These are phyloP conservation scores for Coriaria nepalensis DNA, from an alignment of 306 rosid species.

Conservation along the genomic window DNA sequence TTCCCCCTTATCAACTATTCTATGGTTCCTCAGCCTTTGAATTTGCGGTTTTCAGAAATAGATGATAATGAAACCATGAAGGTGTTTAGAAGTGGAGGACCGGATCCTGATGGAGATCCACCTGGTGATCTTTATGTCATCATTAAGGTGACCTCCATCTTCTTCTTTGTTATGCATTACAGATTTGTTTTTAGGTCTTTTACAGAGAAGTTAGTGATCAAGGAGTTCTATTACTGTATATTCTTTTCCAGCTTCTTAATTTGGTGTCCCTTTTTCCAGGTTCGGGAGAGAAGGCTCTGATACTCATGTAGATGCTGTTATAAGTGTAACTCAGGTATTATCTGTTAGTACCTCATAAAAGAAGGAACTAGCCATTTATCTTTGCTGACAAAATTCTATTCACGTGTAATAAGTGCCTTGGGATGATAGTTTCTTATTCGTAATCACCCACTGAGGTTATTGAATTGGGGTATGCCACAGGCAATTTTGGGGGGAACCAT, in stretches of 20 bases:
- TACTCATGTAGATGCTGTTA: constrained; percentile 74
- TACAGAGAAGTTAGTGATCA: too few species aligned
- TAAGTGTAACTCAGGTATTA: constrained; percentile 75
- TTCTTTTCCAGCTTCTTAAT: too few species aligned
- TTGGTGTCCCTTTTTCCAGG: too few species aligned
- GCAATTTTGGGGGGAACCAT: constrained; percentile 87
- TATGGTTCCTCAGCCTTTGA: background rate
- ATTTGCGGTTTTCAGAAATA: constrained; percentile 37
- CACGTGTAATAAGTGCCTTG: too few species aligned
- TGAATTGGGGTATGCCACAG: constrained; percentile 17
- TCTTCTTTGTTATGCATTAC: too few species aligned
- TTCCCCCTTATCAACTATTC: too few species aligned
- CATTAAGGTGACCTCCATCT: constrained; percentile 27
- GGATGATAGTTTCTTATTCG: background rate
- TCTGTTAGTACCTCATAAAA: background rate
- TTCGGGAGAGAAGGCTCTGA: constrained; percentile 54
- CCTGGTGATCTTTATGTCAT: constrained; percentile 65
- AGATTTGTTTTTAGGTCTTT: too few species aligned
- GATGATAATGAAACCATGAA: constrained; percentile 41
- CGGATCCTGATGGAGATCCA: constrained; percentile 60
- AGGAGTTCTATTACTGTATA: too few species aligned
- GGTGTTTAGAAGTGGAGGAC: constrained; percentile 50
- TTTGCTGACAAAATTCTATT: too few species aligned
- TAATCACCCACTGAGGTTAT: background rate
- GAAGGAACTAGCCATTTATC: too few species aligned